Percentiles rank a stretch among this genome's conserved stretches.
phyloP scores from a whole-genome alignment of 768 basidiomycete species.

The Boletus speciosus region DNA sequence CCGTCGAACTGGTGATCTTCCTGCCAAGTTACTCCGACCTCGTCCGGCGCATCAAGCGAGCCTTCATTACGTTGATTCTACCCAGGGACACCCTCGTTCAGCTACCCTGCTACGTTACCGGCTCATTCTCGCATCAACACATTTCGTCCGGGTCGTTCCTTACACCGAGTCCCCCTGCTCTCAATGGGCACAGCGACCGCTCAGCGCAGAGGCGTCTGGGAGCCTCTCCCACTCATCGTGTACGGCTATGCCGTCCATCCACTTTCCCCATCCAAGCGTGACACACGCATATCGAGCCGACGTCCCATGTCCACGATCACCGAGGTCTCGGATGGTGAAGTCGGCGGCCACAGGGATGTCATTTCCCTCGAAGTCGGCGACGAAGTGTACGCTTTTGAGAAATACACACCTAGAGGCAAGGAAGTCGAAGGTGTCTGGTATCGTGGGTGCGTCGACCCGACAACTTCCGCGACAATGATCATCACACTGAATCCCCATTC shows the following conservation, averaged over 20 bases:
- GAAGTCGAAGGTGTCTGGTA: constrained; percentile 87
- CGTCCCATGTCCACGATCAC: constrained; percentile 42
- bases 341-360: constrained; percentile 65
- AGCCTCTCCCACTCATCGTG: constrained; percentile 69
- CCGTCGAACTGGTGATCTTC: not conserved
- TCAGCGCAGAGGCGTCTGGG: constrained; percentile 50
- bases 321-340: constrained; percentile 54
- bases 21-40: too few relatives aligned
- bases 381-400: constrained; percentile 96
- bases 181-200: constrained; percentile 20
- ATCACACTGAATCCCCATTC: not conserved
- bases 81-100: not conserved
- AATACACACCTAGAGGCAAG: constrained; percentile 69
- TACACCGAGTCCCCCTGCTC: too few relatives aligned
- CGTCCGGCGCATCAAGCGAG: not conserved
- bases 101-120: not conserved
- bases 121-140: not conserved
- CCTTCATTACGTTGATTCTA: not conserved
- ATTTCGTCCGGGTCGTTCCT: not conserved
- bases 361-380: constrained; percentile 92
- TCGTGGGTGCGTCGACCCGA: constrained; percentile 67
- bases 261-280: constrained; percentile 69
- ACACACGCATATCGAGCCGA: constrained; percentile 56
- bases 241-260: constrained; percentile 92
- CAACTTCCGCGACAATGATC: not conserved